Percentiles rank a stretch among this genome's conserved stretches.
These are phyloP conservation scores for Botrytis fabae DNA, from an alignment of 2,329 filamentous ascomycete species.

Conservation along the genomic window DNA sequence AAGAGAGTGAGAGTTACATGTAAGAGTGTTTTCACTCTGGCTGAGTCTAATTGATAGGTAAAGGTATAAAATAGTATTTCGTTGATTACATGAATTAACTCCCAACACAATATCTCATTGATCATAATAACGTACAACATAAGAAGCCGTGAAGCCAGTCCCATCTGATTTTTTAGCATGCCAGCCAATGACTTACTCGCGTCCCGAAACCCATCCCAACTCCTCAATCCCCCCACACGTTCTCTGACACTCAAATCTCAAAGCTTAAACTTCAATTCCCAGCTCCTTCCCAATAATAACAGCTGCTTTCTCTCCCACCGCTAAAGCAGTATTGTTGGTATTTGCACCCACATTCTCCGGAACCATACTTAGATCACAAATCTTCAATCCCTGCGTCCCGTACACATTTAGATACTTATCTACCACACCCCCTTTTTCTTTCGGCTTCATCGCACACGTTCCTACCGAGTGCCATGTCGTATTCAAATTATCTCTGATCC, in stretches of 20 bases:
- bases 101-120: neutral
- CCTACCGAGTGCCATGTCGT: slow-evolving; percentile 47
- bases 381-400: slow-evolving; percentile 44
- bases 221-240: neutral
- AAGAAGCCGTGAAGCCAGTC: neutral
- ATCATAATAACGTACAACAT: neutral
- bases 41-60: too few species aligned
- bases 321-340: slow-evolving; percentile 49
- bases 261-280: slow-evolving; percentile 39
- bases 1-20: neutral
- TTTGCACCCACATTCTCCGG: slow-evolving; percentile 47
- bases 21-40: neutral
- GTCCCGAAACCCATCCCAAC: too few species aligned
- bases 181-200: neutral
- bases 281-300: slow-evolving; percentile 45
- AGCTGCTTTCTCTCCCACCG: slow-evolving; percentile 46
- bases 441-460: slow-evolving; percentile 45
- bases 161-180: neutral
- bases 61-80: neutral
- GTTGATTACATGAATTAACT: neutral
- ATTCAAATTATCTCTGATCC: slow-evolving; percentile 44
- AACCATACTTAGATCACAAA: slow-evolving; percentile 45
- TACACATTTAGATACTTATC: slow-evolving; percentile 45
- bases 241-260: slow-evolving; percentile 31
- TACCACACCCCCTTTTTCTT: slow-evolving; percentile 44